These are phyloP conservation scores for Zymoseptoria ardabiliae DNA, from an alignment of 2,329 filamentous ascomycete genomes.

Conservation along the genomic window DNA sequence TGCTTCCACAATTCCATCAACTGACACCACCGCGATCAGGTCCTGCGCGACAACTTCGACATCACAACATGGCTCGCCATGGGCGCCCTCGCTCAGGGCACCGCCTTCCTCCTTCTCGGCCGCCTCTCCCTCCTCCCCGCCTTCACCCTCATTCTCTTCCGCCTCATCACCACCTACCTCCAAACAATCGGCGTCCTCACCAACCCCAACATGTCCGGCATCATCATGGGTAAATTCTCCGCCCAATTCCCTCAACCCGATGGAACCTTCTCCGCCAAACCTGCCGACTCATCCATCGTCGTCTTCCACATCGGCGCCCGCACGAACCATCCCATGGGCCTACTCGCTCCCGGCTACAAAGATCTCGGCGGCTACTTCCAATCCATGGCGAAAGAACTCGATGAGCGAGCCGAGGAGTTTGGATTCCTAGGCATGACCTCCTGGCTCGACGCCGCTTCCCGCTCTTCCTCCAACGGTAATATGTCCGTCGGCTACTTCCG, in stretches of 20 bases:
- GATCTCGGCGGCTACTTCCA: constrained; percentile 36
- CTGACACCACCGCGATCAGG: constrained; percentile 8
- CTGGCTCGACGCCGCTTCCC: constrained; percentile 35
- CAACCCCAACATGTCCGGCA: constrained; percentile 34
- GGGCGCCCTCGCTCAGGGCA: constrained; percentile 34
- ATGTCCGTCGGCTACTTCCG: constrained; percentile 47
- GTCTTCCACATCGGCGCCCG: constrained; percentile 35
- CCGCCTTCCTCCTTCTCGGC: constrained; percentile 30
- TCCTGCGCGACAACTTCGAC: constrained; percentile 33
- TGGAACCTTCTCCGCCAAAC: constrained; percentile 27
- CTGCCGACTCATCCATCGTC: constrained; percentile 28
- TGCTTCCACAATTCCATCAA: background rate
- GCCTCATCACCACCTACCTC: constrained; percentile 28
- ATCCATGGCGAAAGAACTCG: constrained; percentile 31
- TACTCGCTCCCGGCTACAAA: constrained; percentile 40
- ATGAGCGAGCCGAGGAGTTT: constrained; percentile 35
- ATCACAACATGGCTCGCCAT: constrained; percentile 37
- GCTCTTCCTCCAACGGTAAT: constrained; percentile 34
- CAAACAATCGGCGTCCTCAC: constrained; percentile 28
- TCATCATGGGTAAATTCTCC: constrained; percentile 31
- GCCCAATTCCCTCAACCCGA: constrained; percentile 33
- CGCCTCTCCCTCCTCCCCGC: constrained; percentile 32
- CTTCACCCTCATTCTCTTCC: constrained; percentile 28
- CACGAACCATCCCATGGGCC: constrained; percentile 39
- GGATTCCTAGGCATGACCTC: constrained; percentile 42